Evolutionary conservation across 768 basidiomycete genomes (phyloP).

Genomic region (Xanthoconium stramineum): DNA sequence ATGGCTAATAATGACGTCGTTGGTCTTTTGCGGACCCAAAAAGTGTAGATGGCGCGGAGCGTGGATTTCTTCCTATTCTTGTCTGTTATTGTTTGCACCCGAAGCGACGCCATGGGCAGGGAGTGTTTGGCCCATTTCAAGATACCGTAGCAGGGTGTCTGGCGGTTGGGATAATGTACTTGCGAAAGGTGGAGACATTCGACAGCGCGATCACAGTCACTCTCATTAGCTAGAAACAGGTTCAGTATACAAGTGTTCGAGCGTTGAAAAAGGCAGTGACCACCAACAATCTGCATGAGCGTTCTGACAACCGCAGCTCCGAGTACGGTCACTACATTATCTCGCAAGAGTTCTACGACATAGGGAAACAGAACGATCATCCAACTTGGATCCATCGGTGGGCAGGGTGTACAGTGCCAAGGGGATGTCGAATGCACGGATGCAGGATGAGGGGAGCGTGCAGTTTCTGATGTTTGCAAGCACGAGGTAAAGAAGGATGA

Average conservation of each 20-base stretch:
- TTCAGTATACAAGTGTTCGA: slow-evolving; percentile 10
- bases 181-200: slow-evolving; percentile 76
- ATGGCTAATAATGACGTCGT: slow-evolving; percentile 90
- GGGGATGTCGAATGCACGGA: slow-evolving; percentile 82
- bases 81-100: slow-evolving; percentile 44
- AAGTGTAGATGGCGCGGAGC: slow-evolving; percentile 93
- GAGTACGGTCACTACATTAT: slow-evolving; percentile 80
- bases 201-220: slow-evolving; percentile 68
- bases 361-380: slow-evolving; percentile 92
- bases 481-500: slow-evolving; percentile 83
- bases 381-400: slow-evolving; percentile 93
- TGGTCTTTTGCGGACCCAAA: slow-evolving; percentile 87
- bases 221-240: slow-evolving; percentile 47
- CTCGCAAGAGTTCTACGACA: slow-evolving; percentile 81
- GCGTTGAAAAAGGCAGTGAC: not conserved
- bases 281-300: slow-evolving; percentile 76
- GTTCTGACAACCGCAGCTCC: slow-evolving; percentile 76
- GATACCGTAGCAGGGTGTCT: slow-evolving; percentile 76
- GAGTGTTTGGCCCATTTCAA: slow-evolving; percentile 92
- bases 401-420: slow-evolving; percentile 76
- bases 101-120: slow-evolving; percentile 73
- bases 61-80: slow-evolving; percentile 77
- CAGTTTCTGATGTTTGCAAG: slow-evolving; percentile 91
- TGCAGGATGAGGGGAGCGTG: slow-evolving; percentile 77
- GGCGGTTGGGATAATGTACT: slow-evolving; percentile 93